Base-by-base conservation (phyloP, 1,284 basidiomycete species). In the Ganoderma lingzhi region DNA sequence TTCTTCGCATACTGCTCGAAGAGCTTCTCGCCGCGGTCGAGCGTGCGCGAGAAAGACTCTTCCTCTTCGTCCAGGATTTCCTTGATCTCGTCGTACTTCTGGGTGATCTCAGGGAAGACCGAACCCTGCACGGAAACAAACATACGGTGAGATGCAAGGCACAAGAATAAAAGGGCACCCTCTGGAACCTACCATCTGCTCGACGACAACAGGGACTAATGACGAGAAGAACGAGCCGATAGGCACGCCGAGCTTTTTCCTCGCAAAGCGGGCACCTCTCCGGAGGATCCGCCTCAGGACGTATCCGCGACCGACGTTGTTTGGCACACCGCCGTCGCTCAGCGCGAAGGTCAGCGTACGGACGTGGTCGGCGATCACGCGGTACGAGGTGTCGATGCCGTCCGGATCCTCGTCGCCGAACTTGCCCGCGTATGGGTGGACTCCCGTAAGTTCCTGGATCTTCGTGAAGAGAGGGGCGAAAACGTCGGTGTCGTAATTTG, bases 61-160 rank as follows among this genome's bases (percentile, higher is more conserved):
- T 99, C 97, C 82, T 99, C 97, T 79, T 99, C 97, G 78, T 99
- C 91, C 15, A 99, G 87, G 71, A 99, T 97, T 79, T 98, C 95
- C 80, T 96, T 96, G 80, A 99, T 90, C 74, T 97, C 96, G 30
- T 88, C 88, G 44, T 90, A 85, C 78, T 91, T 94, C 80, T 91
- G 95, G 45, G 88, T 94, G 73, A 99, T 91, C 83, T 99, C 98
- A 8, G 97, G 98, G 88, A 98, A 99, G 72, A 93, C 89, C 67
- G 87, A 88, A 48, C 96, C 93, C 95, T 96, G 68, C 53, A n/a
- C 30, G 55, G 4, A 76, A 12, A 14, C 9, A 28, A 1, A 9
- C 8, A 9, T 14, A 41, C 53, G 6, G 44, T 32, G 14, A 30
- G 41, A 32, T 30, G 19, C 23, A 17, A 19, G n/a, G 28, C 0